Percentiles rank a stretch among this genome's conserved stretches.
phyloP scores from a whole-genome alignment of 495 filamentous ascomycete genomes.

The Lasiosphaeria ovina region DNA sequence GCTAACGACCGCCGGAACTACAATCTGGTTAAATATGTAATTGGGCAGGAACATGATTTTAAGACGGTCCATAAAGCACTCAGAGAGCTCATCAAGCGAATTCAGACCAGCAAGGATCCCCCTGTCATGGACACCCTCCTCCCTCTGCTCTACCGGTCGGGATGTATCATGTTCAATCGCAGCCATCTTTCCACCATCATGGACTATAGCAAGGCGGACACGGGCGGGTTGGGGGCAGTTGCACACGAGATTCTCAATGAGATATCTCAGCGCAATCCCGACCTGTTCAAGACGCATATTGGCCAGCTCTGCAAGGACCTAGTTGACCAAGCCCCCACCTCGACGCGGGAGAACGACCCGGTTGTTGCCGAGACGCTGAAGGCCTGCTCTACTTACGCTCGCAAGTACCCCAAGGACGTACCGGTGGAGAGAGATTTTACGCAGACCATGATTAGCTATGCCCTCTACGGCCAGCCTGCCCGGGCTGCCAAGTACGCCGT shows the following conservation, averaged over 20 bases:
- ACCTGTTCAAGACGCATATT: conserved; percentile 86
- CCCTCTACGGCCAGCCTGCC: conserved; percentile 75
- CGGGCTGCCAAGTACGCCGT: conserved; percentile 90
- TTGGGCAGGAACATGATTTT: conserved; percentile 86
- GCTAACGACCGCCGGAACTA: conserved; percentile 87
- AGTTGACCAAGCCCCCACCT: conserved; percentile 72
- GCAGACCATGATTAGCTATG: conserved; percentile 75
- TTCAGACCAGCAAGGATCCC: conserved; percentile 53
- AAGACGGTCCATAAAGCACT: conserved; percentile 84
- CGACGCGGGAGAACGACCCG: conserved; percentile 60
- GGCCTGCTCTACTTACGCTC: conserved; percentile 86
- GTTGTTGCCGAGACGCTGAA: conserved; percentile 84
- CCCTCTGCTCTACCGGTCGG: conserved; percentile 79
- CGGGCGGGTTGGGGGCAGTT: conserved; percentile 68
- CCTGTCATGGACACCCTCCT: conserved; percentile 73
- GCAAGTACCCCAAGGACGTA: conserved; percentile 78
- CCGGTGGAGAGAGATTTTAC: conserved; percentile 82
- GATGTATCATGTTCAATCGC: conserved; percentile 84
- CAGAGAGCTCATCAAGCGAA: conserved; percentile 81
- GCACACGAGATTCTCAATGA: conserved; percentile 92
- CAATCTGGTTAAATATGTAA: conserved; percentile 80
- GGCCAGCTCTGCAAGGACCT: conserved; percentile 87
- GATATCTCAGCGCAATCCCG: conserved; percentile 83
- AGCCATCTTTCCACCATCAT: conserved; percentile 91
- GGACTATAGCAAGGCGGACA: conserved; percentile 77